Evolutionary conservation across 495 filamentous ascomycete genomes (phyloP).

Genomic region (Bacidia rubella): DNA sequence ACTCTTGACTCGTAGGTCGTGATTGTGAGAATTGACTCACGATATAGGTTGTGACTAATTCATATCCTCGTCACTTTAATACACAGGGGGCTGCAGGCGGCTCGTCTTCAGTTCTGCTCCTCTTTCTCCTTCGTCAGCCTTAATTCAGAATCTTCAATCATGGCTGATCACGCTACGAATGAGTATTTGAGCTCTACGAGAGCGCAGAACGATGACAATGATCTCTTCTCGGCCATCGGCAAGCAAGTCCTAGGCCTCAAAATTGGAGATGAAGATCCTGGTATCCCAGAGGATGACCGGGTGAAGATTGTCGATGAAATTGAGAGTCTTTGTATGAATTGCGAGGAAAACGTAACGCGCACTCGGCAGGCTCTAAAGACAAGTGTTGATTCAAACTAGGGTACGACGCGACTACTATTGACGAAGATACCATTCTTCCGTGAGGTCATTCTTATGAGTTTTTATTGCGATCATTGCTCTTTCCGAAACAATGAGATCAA

Average conservation of each 20-base stretch:
- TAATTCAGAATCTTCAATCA: not conserved
- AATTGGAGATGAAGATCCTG: slow-evolving; percentile 31
- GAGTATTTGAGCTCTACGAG: slow-evolving; percentile 11
- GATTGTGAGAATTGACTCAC: too few species aligned
- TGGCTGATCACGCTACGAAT: slow-evolving; percentile 11
- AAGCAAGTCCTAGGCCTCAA: slow-evolving; percentile 16
- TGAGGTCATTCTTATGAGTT: slow-evolving; percentile 93
- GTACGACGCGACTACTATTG: slow-evolving; percentile 71
- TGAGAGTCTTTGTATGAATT: slow-evolving; percentile 73
- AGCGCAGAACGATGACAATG: slow-evolving; percentile 13
- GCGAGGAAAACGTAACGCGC: slow-evolving; percentile 54
- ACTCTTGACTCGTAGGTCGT: too few species aligned
- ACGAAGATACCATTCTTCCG: slow-evolving; percentile 91
- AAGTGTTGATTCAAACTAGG: slow-evolving; percentile 32
- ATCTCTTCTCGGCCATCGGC: slow-evolving; percentile 14
- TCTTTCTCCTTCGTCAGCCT: not conserved
- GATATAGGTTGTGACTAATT: not conserved
- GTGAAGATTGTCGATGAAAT: slow-evolving; percentile 28
- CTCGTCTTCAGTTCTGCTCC: not conserved
- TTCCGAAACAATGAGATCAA: slow-evolving; percentile 87
- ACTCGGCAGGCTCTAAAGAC: slow-evolving; percentile 7
- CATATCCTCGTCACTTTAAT: not conserved
- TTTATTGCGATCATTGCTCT: slow-evolving; percentile 76
- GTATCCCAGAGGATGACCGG: slow-evolving; percentile 14
- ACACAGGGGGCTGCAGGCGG: slow-evolving; percentile 1